Evolutionary conservation across 768 basidiomycete species (phyloP), one percentile per base, ranked within the genome.

Genomic region (Lyophyllum decastes): DNA sequence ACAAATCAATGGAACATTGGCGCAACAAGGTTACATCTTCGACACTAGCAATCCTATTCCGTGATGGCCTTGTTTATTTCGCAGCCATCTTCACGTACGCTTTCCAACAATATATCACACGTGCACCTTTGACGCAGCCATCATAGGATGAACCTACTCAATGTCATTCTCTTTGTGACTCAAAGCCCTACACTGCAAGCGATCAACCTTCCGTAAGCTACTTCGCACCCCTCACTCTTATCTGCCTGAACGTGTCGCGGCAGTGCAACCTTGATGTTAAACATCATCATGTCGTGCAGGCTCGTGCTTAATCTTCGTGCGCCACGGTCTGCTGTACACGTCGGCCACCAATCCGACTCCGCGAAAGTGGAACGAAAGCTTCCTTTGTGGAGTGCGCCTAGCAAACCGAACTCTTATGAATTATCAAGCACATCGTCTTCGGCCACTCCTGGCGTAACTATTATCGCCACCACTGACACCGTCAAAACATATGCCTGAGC

Each of bases 41-140:
- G n/a, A 54, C 51, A 35, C 27, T 67, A 5, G 22, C 24, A 25
- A 6, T 60, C 14, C 21, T 52, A 9, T 56, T 55, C 49, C 58
- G 64, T 12, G 67, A 70, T 41, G 67, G 69, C 3, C 27, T 68
- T 2, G 17, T 67, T 11, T 70, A 70, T 54, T 70, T 70, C 41
- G 60, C 64, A n/a, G 66, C 62, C 19, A 67, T 68, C 33, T 67
- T 68, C 47, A 55, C 63, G 58, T 59, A 24, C 11, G 54, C 55
- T 8, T 4, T 21, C 4, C 7, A 47, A 30, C 7, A 19, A 17
- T 3, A 17, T 46, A 0, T 11, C 4, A 5, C n/a, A 12, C 22
- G 8, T 8, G 11, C 41, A 10, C 33, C 9, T 33, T 12, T 51
- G n/a, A 22, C 21, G 11, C 17, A 12, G 16, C 41, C 9, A 14